Base-by-base conservation (phyloP, 495 filamentous ascomycete genomes). In the Penicillium cinerascens region DNA sequence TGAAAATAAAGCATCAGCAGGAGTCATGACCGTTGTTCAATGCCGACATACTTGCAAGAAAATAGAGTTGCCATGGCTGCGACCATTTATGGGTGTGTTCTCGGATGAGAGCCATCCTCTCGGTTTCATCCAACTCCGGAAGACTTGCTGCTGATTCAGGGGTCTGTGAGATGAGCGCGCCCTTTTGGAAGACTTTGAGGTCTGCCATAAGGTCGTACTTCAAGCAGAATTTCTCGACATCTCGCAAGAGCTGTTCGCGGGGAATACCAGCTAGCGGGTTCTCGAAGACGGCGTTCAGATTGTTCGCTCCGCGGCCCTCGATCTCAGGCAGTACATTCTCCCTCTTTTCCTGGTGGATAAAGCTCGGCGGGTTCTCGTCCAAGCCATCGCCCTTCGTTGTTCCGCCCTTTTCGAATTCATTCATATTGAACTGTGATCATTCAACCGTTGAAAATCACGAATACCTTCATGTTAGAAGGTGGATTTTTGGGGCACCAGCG, bases 31-130 rank as follows among this genome's bases (percentile, higher is more conserved):
- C 3, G 22, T 42, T 11, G 44, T 42, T 3, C 6, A 5, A 1
- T 2, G 38, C 2, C 15, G 51, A 65, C 77, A 66, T 53, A 82
- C 66, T 65, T 44, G 79, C 75, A 22, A 84, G 69, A 52, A 78
- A 81, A 61, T 83, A 85, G 1, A 85, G 69, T 54, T 65, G 59
- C 66, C 64, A 75, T 26, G 82, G 81, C 42, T 82, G 76, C 21
- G 70, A 65, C 82, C 83, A 85, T 50, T 78, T 78, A 47, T 83
- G 78, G 1, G 72, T 69, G 41, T 68, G 60, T 56, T 85, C 82
- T 4, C 74, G 64, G 8, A 55, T 51, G 10, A 85, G 51, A 13
- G 62, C 60, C 16, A 68, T 55, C 42, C 62, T 74, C 39, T 85
- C 81, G 1, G 68, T 63, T 3, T 78, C 73, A 4, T 54, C 64